Conservation (phyloP, 805 yeast genomes). For the Millerago galiae region DNA sequence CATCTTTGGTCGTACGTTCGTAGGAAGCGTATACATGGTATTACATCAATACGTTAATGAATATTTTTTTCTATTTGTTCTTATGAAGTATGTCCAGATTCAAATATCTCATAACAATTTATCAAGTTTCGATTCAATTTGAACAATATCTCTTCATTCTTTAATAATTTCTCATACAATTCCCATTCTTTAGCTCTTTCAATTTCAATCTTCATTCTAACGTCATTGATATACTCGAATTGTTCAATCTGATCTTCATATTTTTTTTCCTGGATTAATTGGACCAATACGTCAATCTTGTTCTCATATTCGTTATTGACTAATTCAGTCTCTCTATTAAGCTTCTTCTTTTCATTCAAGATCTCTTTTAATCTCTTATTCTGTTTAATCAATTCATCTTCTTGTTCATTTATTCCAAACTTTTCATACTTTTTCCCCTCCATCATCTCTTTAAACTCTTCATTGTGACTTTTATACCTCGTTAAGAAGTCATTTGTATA, state of each 20-base stretch:
- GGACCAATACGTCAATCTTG: slow-evolving; percentile 7
- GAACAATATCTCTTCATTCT: slow-evolving; percentile 9
- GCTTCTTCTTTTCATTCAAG: slow-evolving; percentile 5
- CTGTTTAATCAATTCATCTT: slow-evolving; percentile 10
- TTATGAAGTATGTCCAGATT: too few species aligned
- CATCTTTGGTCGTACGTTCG: too few species aligned
- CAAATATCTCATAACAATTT: slow-evolving; percentile 7
- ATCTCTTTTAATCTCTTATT: slow-evolving; percentile 13
- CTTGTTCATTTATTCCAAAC: not conserved
- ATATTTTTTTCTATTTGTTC: too few species aligned
- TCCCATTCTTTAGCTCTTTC: slow-evolving; percentile 10
- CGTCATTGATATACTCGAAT: slow-evolving; percentile 3
- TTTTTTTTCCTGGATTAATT: slow-evolving; percentile 6
- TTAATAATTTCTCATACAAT: slow-evolving; percentile 8
- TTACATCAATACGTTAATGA: too few species aligned
- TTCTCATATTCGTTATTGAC: slow-evolving; percentile 14
- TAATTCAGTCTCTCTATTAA: slow-evolving; percentile 5
- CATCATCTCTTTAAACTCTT: not conserved
- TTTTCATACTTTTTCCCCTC: not conserved
- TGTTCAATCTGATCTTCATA: slow-evolving; percentile 1
- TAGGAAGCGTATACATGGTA: too few species aligned
- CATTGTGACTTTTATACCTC: not conserved
- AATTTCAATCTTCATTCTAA: slow-evolving; percentile 2
- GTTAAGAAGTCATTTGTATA: slow-evolving; percentile 10
- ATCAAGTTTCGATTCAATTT: slow-evolving; percentile 8